Evolutionary conservation across 768 basidiomycete genomes (phyloP).

Genomic region (Porphyrellus cyaneotinctus): DNA sequence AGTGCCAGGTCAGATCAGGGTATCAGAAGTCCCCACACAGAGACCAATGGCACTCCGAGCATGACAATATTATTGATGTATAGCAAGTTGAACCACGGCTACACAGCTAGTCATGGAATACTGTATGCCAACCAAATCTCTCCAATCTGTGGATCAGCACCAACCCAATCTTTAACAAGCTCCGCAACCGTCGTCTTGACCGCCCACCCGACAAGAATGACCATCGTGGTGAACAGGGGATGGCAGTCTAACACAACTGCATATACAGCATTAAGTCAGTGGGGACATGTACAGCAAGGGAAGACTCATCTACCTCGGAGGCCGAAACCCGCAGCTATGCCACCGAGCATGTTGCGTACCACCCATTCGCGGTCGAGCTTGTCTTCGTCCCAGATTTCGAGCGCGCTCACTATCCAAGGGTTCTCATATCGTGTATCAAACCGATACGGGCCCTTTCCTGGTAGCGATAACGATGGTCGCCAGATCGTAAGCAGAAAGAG

Average conservation of each 20-base stretch:
- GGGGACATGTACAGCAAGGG: background rate
- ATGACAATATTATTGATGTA: too few species aligned
- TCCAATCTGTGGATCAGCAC: conserved; percentile 50
- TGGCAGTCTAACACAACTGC: conserved; percentile 76
- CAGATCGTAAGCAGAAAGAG: conserved; percentile 81
- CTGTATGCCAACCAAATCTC: conserved; percentile 81
- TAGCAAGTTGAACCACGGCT: background rate
- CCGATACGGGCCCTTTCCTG: conserved; percentile 18
- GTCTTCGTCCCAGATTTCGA: conserved; percentile 65
- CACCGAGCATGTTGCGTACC: conserved; percentile 77
- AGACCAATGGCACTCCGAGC: conserved; percentile 11
- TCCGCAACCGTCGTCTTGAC: conserved; percentile 61
- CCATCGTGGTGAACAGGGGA: conserved; percentile 68
- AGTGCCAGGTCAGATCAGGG: conserved; percentile 2
- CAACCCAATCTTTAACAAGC: conserved; percentile 66
- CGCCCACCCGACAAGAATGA: conserved; percentile 71
- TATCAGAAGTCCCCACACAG: conserved; percentile 19
- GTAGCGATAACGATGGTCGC: conserved; percentile 44
- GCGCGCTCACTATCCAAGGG: conserved; percentile 36
- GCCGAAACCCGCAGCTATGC: conserved; percentile 85
- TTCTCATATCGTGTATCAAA: conserved; percentile 29
- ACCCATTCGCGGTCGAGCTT: conserved; percentile 80
- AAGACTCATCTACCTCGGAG: conserved; percentile 55
- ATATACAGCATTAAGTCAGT: background rate
- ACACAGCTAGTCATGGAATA: conserved; percentile 49